phyloP scores from a whole-genome alignment of 306 rosid genomes.

The Rosa multiflora region DNA sequence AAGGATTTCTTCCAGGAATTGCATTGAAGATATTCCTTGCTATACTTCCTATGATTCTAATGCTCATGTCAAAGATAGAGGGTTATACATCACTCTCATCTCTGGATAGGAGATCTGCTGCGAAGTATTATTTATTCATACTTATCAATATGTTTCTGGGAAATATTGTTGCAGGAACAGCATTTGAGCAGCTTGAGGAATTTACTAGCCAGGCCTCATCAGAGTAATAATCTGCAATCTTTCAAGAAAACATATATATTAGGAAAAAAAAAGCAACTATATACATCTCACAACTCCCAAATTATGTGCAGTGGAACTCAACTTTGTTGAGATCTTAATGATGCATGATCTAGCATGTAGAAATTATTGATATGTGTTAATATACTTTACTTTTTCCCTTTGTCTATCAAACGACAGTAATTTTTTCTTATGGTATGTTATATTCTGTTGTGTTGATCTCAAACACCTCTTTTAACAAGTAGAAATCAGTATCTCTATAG shows the following conservation, averaged over 20 bases:
- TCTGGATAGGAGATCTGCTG: slow-evolving; percentile 83
- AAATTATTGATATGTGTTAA: not conserved
- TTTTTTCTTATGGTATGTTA: not conserved
- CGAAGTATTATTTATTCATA: slow-evolving; percentile 69
- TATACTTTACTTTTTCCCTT: not conserved
- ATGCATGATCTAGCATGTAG: not conserved
- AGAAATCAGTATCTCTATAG: not conserved
- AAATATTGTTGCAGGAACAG: slow-evolving; percentile 81
- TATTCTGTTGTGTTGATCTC: not conserved
- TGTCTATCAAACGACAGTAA: not conserved
- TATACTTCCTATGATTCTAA: slow-evolving; percentile 67
- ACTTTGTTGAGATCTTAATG: not conserved
- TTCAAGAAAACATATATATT: not conserved
- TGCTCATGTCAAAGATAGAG: slow-evolving; percentile 82
- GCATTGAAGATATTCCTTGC: slow-evolving; percentile 78
- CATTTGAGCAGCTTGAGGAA: slow-evolving; percentile 73
- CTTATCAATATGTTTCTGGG: slow-evolving; percentile 91
- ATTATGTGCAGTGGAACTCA: not conserved
- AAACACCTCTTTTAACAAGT: not conserved
- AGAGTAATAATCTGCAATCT: slow-evolving; percentile 47
- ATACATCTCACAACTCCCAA: not conserved
- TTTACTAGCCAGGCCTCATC: slow-evolving; percentile 54
- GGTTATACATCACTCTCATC: slow-evolving; percentile 63
- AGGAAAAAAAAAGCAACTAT: not conserved
- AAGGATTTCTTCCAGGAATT: slow-evolving; percentile 94